These are phyloP conservation scores for Balamuthia mandrillaris DNA, from an alignment of 208 protist genomes.

Conservation along the genomic window DNA sequence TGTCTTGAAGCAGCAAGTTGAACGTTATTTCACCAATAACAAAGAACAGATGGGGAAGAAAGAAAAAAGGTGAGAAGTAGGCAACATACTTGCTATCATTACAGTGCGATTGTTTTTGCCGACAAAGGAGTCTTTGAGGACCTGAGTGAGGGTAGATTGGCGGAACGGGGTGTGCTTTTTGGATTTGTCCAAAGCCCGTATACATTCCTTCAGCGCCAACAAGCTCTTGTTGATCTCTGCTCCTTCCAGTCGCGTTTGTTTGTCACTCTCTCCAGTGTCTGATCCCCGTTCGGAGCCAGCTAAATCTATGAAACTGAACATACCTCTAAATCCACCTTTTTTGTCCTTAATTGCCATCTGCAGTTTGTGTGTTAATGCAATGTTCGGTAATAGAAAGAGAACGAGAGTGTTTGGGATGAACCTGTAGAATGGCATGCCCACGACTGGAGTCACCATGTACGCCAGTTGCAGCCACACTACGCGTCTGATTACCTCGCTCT, in stretches of 20 bases:
- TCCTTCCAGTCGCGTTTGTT: conserved; percentile 85
- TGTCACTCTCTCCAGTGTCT: conserved; percentile 89
- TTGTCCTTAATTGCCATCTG: conserved; percentile 4
- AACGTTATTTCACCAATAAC: background rate
- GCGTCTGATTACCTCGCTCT: conserved; percentile 73
- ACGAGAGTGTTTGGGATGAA: conserved; percentile 15
- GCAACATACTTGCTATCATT: conserved; percentile 88
- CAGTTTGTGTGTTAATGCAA: background rate
- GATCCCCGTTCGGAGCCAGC: conserved; percentile 95
- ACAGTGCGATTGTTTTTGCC: conserved; percentile 91
- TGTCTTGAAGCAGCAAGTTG: conserved; percentile 47
- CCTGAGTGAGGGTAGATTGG: conserved; percentile 93
- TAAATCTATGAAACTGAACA: conserved; percentile 98
- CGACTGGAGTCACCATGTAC: conserved; percentile 77
- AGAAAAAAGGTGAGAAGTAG: background rate
- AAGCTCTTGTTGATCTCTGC: conserved; percentile 96
- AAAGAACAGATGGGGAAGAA: too few relatives aligned
- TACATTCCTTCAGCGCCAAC: conserved; percentile 95
- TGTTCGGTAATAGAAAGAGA: background rate
- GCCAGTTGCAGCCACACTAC: conserved; percentile 82
- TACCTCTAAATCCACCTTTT: conserved; percentile 71
- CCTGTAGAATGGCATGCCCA: conserved; percentile 80
- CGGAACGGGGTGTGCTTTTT: conserved; percentile 95
- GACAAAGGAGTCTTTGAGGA: conserved; percentile 89
- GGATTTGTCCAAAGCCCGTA: conserved; percentile 87